A percentile compares a stretch with the other conserved stretches of the same genome.
phyloP scores from a whole-genome alignment of 345 rosid genomes.

The Citrus australasica region DNA sequence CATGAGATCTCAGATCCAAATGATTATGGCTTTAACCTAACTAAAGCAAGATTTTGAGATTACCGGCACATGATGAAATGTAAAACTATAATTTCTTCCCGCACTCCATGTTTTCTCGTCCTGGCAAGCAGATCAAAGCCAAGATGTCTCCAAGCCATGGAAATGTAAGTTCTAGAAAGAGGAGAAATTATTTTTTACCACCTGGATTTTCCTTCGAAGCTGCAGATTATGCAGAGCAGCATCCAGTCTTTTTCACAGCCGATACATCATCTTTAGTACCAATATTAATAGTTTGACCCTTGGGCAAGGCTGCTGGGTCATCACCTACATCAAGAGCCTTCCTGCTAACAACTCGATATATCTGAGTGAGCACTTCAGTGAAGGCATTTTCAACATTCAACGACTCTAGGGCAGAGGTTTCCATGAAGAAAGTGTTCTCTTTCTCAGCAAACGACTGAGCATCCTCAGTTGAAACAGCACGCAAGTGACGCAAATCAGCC shows the following conservation, averaged over 20 bases:
- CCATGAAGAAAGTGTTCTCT: conserved; percentile 51
- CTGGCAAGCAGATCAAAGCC: neutral
- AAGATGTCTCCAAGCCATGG: conserved; percentile 6
- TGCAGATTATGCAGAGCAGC: conserved; percentile 19
- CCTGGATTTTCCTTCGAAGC: neutral
- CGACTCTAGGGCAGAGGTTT: conserved; percentile 54
- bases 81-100: neutral
- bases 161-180: neutral
- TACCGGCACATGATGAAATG: neutral
- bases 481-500: conserved; percentile 56
- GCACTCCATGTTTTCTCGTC: conserved; percentile 1
- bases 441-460: conserved; percentile 53
- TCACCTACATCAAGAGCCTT: conserved; percentile 46
- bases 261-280: conserved; percentile 36
- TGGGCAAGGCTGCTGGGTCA: conserved; percentile 37
- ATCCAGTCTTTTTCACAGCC: conserved; percentile 33
- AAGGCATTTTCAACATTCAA: conserved; percentile 56
- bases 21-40: neutral
- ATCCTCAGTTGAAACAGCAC: conserved; percentile 52
- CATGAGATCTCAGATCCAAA: neutral
- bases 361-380: conserved; percentile 53
- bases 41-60: neutral
- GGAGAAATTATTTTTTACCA: conserved; percentile 4
- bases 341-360: conserved; percentile 49
- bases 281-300: conserved; percentile 34